Base-by-base conservation (phyloP, 78 protist species). In the Guillardia theta region DNA sequence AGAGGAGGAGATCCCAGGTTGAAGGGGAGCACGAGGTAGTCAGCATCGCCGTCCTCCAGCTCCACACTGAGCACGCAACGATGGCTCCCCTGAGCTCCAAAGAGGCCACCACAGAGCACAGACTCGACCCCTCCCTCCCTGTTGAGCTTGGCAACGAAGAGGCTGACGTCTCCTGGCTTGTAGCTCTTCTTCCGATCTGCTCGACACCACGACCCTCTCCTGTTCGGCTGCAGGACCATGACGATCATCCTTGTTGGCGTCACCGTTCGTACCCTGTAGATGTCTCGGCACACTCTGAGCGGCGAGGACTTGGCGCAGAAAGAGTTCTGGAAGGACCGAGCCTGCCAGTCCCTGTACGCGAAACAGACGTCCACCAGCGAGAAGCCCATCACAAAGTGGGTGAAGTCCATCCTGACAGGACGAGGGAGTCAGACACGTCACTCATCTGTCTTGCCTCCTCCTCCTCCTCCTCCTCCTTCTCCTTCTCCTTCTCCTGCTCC, bases 171-270 rank as follows among this genome's bases (percentile, higher is more conserved):
- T 22, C 94, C 94, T 3, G 44, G 94, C 44, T 64, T 70, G 87
- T 92, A 92, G 36, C 44, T 44, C 87, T 62, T 92, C 10, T 62
- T 58, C 1, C 94, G 80, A 53, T 92, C 94, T 21, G 83, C 41
- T 0, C 94, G 94, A 41, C 94, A 92, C 94, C 94, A 92, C 5
- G 43, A 37, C 50, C 94, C 94, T 19, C 94, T 78, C 54, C 22
- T 19, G 15, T 53, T 92, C 22, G 94, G 94, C 87, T 92, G 94
- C 47, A 92, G 30, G n/a, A 83, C 94, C 37, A 18, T 0, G 39
- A 92, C 80, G 19, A 41, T 0, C 18, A 92, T 27, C n/a, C 88
- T 92, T 58, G 93, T 24, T 78, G 94, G 24, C 50, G 0, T 18
- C 46, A 0, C 33, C 45, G 30, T 4, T 6, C 78, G 78, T 24